Conservation (phyloP, 225 moss, liverwort and hornwort genomes). For the Marchantia polymorpha region DNA sequence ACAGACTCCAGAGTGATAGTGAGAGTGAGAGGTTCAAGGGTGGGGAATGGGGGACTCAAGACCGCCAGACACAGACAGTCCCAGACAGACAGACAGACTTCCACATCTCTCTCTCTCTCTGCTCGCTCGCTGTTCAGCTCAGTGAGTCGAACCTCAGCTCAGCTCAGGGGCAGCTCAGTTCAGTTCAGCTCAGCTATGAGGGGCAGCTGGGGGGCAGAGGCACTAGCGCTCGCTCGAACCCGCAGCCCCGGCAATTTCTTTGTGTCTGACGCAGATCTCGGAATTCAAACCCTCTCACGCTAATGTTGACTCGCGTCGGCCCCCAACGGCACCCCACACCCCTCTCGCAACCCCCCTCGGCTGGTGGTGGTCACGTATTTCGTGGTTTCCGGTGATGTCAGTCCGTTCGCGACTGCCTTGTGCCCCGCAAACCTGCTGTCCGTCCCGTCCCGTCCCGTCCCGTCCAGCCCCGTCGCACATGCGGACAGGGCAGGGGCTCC, state of each 20-base stretch:
- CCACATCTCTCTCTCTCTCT: not conserved
- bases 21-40: too few species aligned
- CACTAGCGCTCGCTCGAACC: too few species aligned
- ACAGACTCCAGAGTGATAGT: too few species aligned
- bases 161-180: too few species aligned
- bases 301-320: not conserved
- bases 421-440: not conserved
- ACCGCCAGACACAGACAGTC: too few species aligned
- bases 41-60: too few species aligned
- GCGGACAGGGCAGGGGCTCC: too few species aligned
- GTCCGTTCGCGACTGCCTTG: not conserved
- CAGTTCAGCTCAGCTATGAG: too few species aligned
- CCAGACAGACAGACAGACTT: not conserved
- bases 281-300: not conserved
- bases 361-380: not conserved
- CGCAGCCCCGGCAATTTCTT: not conserved
- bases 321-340: not conserved
- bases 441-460: not conserved
- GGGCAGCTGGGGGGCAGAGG: too few species aligned
- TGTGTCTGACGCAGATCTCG: slow-evolving; percentile 4
- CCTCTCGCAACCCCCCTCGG: not conserved
- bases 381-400: slow-evolving; percentile 11
- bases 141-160: slow-evolving; percentile 9
- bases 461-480: not conserved
- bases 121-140: not conserved